Evolutionary conservation across 257 asterid species (phyloP), one percentile per base, ranked within the genome.

Genomic region (Lycium barbarum): DNA sequence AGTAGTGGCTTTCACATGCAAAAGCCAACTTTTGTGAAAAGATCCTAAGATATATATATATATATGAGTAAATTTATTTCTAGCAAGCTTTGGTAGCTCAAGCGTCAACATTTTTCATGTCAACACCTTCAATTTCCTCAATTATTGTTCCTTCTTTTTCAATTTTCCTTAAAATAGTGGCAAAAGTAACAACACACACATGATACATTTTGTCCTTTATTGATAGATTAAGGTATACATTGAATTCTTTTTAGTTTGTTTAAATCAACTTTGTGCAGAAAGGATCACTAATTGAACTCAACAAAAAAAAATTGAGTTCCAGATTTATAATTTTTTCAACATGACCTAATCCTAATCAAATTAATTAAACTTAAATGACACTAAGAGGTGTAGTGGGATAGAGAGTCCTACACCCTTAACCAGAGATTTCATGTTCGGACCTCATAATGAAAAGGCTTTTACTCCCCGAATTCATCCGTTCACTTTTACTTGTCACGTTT

Each of bases 1-100:
- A 20, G 43, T 20, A 61, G 81, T 74, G 61, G 61, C 38, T 74
- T 51, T 49, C 61, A 74, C 81, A 74, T 47, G 81, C 43, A 74
- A 49, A 74, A 74, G 81, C 40, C 63, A 76, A 51, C 82, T 26
- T 26, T 76, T 51, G 45, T 53, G 20, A 53, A 51, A 49, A 76
- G 58, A 12, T 76, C 63, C 26, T 7, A 51, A 76, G 82, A 26
- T 7, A 74, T 47, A 76, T 58, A 26, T 26, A 26, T 26, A 26
- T 26, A 26, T 26, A 51, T 74, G 1, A 74, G 49, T 14, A 11
- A 49, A 12, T 66, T 66, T 33, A 3, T 43, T n/a, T n/a, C 4
- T 11, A 53, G 6, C 2, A 76, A 22, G 63, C 45, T 49, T 26
- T 14, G 26, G 45, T 76, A 51, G 47, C 14, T 76, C 26, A 74